These are phyloP conservation scores for Cordyceps farinosa DNA, from an alignment of 2,329 filamentous ascomycete species.

Conservation along the genomic window DNA sequence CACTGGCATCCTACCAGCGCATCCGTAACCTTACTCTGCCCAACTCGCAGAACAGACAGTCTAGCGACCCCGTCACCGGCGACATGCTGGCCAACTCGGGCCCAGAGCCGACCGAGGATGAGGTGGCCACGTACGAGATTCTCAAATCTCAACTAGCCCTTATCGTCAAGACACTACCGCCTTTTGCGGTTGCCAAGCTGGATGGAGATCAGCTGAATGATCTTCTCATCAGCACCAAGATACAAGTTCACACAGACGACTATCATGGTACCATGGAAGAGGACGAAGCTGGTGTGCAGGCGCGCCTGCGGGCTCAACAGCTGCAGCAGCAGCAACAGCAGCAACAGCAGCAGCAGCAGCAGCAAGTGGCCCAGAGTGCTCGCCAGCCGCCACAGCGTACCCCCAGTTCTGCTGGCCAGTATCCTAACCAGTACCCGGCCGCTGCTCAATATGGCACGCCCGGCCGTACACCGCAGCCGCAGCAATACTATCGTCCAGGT, in stretches of 20 bases:
- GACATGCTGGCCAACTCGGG: constrained; percentile 67
- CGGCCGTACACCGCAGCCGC: constrained; percentile 44
- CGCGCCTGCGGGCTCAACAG: constrained; percentile 43
- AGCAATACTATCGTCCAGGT: constrained; percentile 32
- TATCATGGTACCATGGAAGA: constrained; percentile 80
- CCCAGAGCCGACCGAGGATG: constrained; percentile 63
- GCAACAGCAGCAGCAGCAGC: constrained; percentile 31
- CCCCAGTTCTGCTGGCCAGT: constrained; percentile 39
- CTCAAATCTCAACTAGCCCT: constrained; percentile 72
- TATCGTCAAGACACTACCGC: constrained; percentile 72
- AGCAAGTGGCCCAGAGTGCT: constrained; percentile 25
- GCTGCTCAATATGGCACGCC: constrained; percentile 46
- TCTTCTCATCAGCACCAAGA: constrained; percentile 74
- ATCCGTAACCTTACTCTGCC: constrained; percentile 70
- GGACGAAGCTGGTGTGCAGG: constrained; percentile 62
- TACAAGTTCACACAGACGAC: constrained; percentile 69
- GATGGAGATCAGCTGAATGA: constrained; percentile 83
- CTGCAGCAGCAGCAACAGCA: constrained; percentile 27
- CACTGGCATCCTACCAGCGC: constrained; percentile 72
- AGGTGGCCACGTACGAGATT: constrained; percentile 62
- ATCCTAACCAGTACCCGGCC: constrained; percentile 42
- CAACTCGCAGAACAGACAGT: constrained; percentile 58
- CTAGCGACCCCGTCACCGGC: constrained; percentile 59
- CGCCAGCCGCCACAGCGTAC: constrained; percentile 38
- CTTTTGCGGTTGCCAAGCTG: constrained; percentile 80